Conservation (phyloP, 2,329 filamentous ascomycete genomes). For the Mycogone perniciosa region DNA sequence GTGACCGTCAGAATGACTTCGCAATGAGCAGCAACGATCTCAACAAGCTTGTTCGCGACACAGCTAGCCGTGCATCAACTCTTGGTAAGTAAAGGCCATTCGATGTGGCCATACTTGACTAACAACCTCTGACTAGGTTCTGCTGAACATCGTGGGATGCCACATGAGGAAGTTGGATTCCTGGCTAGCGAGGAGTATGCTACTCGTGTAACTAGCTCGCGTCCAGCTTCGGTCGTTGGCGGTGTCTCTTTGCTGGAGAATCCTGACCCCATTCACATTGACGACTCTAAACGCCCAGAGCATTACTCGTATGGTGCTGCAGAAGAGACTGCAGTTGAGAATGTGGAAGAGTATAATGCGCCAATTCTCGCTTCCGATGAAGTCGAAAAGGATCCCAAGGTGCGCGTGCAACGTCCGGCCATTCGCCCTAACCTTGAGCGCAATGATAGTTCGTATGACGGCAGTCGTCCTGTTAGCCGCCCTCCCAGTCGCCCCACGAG, state of each 20-base stretch:
- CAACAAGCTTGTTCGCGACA: conserved; percentile 80
- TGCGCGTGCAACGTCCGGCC: conserved; percentile 68
- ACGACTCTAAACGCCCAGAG: conserved; percentile 45
- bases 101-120: not conserved
- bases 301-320: conserved; percentile 32
- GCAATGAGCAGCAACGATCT: conserved; percentile 84
- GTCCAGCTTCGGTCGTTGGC: conserved; percentile 39
- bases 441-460: conserved; percentile 51
- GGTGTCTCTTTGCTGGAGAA: conserved; percentile 17
- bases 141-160: conserved; percentile 61
- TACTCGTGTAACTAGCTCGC: conserved; percentile 67
- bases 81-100: conserved; percentile 19
- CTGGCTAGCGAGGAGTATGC: conserved; percentile 79
- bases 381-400: conserved; percentile 64
- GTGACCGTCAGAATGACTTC: conserved; percentile 60
- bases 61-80: conserved; percentile 47
- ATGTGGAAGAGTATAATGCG: conserved; percentile 58
- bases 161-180: conserved; percentile 86
- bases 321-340: conserved; percentile 43
- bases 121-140: conserved; percentile 44
- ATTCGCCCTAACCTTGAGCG: conserved; percentile 67
- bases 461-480: conserved; percentile 57
- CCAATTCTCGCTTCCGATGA: conserved; percentile 90
- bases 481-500: conserved; percentile 43
- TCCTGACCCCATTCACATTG: conserved; percentile 61